A percentile compares a stretch with the other conserved stretches of the same genome.
phyloP scores from a whole-genome alignment of 2,329 filamentous ascomycete species.

The Tolypocladium sp. region DNA sequence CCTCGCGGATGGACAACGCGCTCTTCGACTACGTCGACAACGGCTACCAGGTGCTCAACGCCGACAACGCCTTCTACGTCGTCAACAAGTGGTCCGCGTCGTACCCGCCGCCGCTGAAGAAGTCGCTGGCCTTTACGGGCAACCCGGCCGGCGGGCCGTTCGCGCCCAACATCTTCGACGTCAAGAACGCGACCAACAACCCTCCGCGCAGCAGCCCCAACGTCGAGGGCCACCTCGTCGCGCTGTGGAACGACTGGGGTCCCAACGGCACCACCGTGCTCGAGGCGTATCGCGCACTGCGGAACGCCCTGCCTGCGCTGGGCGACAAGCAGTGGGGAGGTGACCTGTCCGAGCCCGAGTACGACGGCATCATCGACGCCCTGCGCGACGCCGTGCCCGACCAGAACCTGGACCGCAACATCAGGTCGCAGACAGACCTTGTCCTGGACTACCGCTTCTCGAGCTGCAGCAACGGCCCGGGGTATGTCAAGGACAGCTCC shows the following conservation, averaged over 20 bases:
- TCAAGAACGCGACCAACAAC: constrained; percentile 8
- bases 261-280: constrained; percentile 2
- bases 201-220: constrained; percentile 1
- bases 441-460: not conserved
- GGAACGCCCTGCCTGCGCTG: no score
- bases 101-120: constrained; percentile 4
- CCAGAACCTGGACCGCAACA: no score
- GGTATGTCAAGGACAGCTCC: no score
- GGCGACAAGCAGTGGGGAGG: constrained; percentile 12
- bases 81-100: constrained; percentile 14
- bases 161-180: constrained; percentile 7
- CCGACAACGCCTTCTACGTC: constrained; percentile 9
- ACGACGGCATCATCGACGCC: not conserved
- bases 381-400: not conserved
- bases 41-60: constrained; percentile 10
- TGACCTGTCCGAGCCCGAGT: not conserved
- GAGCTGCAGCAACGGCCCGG: not conserved
- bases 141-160: constrained; percentile 3
- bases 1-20: constrained; percentile 9
- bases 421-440: not conserved
- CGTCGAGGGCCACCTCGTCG: constrained; percentile 6
- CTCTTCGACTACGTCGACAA: constrained; percentile 8
- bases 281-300: no score
- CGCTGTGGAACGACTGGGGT: constrained; percentile 10
- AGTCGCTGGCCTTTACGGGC: constrained; percentile 15